Evolutionary conservation across 192 early-diverging fungal genomes (phyloP).

Genomic region (Gaertneriomyces semiglobifer): DNA sequence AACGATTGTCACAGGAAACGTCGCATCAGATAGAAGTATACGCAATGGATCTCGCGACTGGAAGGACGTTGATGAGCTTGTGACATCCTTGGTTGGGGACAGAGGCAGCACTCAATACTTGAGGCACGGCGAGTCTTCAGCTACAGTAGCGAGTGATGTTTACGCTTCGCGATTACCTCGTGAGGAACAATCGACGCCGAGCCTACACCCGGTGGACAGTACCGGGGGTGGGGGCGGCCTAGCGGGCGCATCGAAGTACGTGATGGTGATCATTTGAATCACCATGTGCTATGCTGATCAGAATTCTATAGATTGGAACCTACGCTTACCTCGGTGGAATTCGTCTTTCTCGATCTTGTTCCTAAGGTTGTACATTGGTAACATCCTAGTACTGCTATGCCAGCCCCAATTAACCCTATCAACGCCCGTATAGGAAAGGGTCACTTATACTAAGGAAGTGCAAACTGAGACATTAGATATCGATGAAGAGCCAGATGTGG

Average conservation of each 20-base stretch:
- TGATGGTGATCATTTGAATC: too few species aligned
- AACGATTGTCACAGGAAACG: neutral
- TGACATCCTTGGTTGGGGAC: conserved; percentile 79
- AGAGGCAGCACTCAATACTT: neutral
- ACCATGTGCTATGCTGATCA: too few species aligned
- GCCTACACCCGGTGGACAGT: too few species aligned
- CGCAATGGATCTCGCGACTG: conserved; percentile 27
- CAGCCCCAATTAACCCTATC: neutral
- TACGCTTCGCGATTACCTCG: neutral
- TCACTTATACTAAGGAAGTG: conserved; percentile 83
- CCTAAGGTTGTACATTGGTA: conserved; percentile 58
- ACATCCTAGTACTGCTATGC: neutral
- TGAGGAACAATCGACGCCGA: too few species aligned
- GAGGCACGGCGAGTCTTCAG: conserved; percentile 3
- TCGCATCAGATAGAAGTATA: too few species aligned
- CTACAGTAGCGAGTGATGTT: conserved; percentile 18
- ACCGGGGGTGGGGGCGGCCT: too few species aligned
- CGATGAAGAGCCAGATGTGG: neutral
- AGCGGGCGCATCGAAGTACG: too few species aligned
- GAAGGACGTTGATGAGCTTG: conserved; percentile 81
- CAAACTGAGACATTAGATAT: conserved; percentile 40
- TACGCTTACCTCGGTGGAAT: conserved; percentile 67
- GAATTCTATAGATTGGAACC: conserved; percentile 37
- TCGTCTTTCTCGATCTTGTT: conserved; percentile 81
- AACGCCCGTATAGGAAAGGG: conserved; percentile 56